Percentiles rank a stretch among this genome's conserved stretches.
Evolutionary conservation across 2,329 filamentous ascomycete species (phyloP).

Genomic region (Sarocladium kiliense): DNA sequence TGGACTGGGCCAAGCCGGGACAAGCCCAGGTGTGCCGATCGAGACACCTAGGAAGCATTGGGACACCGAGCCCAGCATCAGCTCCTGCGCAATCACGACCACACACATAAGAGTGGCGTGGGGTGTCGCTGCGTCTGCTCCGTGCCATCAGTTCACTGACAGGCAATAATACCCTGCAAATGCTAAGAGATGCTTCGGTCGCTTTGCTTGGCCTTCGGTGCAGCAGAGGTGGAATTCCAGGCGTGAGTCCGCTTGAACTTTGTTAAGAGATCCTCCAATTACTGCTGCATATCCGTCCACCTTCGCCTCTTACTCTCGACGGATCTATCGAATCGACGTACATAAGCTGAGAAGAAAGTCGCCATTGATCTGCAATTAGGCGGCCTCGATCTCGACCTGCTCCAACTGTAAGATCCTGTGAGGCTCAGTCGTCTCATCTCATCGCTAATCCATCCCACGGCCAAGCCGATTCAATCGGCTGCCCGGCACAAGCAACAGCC

Average conservation of each 20-base stretch:
- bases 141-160: no score
- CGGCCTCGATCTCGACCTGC: no score
- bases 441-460: neutral
- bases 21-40: conserved; percentile 5
- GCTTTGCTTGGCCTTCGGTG: neutral
- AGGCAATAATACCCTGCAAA: no score
- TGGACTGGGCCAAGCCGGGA: conserved; percentile 5
- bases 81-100: neutral
- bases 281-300: no score
- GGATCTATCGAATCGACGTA: neutral
- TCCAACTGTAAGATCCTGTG: no score
- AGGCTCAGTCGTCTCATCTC: neutral
- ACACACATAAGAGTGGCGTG: neutral
- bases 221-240: neutral
- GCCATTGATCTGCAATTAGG: neutral
- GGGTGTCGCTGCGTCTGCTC: no score
- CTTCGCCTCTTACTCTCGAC: no score
- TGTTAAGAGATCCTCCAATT: no score
- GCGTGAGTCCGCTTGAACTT: neutral
- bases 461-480: neutral
- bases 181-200: neutral
- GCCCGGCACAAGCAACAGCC: neutral
- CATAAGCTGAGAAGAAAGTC: no score
- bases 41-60: neutral
- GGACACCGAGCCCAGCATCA: conserved; percentile 2